Base-by-base conservation (phyloP, 2,329 filamentous ascomycete species). In the Trichoderma aggressivum region DNA sequence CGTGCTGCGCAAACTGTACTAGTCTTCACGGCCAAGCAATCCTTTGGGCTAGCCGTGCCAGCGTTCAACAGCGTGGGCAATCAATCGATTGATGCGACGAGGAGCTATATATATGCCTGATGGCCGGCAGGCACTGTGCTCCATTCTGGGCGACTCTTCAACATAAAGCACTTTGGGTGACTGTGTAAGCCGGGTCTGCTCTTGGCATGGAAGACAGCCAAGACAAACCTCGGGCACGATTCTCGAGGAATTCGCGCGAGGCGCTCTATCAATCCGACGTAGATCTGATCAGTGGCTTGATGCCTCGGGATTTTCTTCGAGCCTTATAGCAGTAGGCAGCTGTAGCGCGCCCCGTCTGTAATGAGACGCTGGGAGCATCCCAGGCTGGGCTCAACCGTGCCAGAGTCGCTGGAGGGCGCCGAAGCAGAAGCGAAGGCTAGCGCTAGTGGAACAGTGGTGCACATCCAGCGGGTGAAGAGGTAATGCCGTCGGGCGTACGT, bases 401-500 rank as follows among this genome's bases (percentile, higher is more conserved):
- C 47, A 70, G n/a, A 47, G 59, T 21, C 39, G 18, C n/a, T 28
- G 55, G 55, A 60, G 36, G 36, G 55, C 61, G 61, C 69, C 53
- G 56, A 32, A 66, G 55, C 36, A 56, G 62, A 66, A 60, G 70
- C 70, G 62, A 67, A 47, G 70, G 59, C 69, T 53, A 53, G 26
- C 34, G 70, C 58, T 67, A 71, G 62, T 60, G 58, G 70, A 47
- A 12, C 58, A n/a, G 58, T 59, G 63, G 50, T 56, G 58, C 60
- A n/a, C 43, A 58, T 56, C 36, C 39, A 70, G 53, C 53, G 71
- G 70, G 59, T 59, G 71, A 43, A 71, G 36, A 11, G 30, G n/a
- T 28, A 16, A 26, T 58, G 56, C 59, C 47, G 62, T 55, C 50
- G 70, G 56, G 70, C 53, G 72, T 72, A 66, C 72, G 66, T 67